A percentile compares a stretch with the other conserved stretches of the same genome.
Evolutionary conservation across 108 stramenopile genomes (phyloP).

Genomic region (Conticribra guillardii): DNA sequence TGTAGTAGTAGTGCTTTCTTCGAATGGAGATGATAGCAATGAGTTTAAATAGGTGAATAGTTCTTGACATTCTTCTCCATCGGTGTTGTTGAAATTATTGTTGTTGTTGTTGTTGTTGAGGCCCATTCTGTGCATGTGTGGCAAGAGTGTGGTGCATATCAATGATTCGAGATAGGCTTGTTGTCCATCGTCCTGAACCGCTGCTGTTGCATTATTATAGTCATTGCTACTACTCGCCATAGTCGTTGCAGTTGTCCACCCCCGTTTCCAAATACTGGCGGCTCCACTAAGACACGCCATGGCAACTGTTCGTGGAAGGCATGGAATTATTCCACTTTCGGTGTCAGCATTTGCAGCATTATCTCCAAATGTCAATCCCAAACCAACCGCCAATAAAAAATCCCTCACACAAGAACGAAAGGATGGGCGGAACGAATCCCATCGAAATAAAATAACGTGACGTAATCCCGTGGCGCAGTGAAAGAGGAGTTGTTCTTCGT

Average conservation of each 20-base stretch:
- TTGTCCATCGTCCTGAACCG: constrained; percentile 6
- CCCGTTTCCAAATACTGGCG: constrained; percentile 79
- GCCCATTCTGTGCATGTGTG: constrained; percentile 23
- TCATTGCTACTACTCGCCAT: too few species aligned
- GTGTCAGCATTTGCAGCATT: too few species aligned
- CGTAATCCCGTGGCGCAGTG: constrained; percentile 82
- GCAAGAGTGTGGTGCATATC: constrained; percentile 8
- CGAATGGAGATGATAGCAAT: constrained; percentile 15
- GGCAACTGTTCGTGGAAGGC: constrained; percentile 50
- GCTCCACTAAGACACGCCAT: constrained; percentile 67
- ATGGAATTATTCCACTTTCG: too few species aligned
- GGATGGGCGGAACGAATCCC: constrained; percentile 45
- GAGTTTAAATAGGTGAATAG: constrained; percentile 27
- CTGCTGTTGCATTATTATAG: too few species aligned
- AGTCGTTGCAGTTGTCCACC: constrained; percentile 55
- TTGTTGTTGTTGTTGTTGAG: too few species aligned
- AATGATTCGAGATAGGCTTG: constrained; percentile 41
- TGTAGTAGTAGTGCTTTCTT: constrained; percentile 10
- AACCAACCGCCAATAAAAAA: constrained; percentile 59
- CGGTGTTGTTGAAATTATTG: too few species aligned
- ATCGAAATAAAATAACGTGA: constrained; percentile 64
- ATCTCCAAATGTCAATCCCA: constrained; percentile 25
- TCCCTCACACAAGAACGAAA: constrained; percentile 61
- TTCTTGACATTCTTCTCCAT: constrained; percentile 12
- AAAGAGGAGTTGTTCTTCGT: constrained; percentile 75